A percentile compares a stretch with the other conserved stretches of the same genome.
These are phyloP conservation scores for Alisma plantagoaquatica DNA, from an alignment of 106 monocot species.

Conservation along the genomic window DNA sequence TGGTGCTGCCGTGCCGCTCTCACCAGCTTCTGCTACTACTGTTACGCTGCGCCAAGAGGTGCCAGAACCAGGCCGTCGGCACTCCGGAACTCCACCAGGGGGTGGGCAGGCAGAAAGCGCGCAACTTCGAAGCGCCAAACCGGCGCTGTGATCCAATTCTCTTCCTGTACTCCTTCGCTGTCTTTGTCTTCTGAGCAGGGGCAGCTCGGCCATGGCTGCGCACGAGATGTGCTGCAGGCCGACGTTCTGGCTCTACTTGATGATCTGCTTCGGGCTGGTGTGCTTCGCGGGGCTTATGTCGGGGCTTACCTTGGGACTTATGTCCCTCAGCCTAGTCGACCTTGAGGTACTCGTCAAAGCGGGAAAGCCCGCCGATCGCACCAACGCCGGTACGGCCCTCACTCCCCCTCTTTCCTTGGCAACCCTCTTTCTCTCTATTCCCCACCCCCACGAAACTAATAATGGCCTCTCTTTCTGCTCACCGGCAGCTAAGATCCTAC, in stretches of 20 bases:
- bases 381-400: constrained; percentile 43
- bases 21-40: too few species aligned
- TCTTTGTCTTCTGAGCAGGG: neutral
- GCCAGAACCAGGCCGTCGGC: too few species aligned
- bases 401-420: neutral
- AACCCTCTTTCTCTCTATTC: neutral
- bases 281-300: constrained; percentile 95
- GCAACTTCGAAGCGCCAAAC: too few species aligned
- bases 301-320: constrained; percentile 97
- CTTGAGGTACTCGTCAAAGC: constrained; percentile 89
- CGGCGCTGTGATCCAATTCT: too few species aligned
- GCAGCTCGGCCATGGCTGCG: constrained; percentile 29
- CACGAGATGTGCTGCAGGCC: constrained; percentile 37
- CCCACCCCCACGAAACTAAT: too few species aligned
- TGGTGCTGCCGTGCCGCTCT: too few species aligned
- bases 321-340: constrained; percentile 98
- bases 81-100: too few species aligned
- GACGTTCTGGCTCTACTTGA: constrained; percentile 76
- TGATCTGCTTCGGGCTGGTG: constrained; percentile 46
- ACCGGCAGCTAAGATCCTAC: constrained; percentile 84
- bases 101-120: too few species aligned
- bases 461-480: too few species aligned
- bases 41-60: too few species aligned
- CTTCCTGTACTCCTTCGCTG: neutral
- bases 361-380: constrained; percentile 54